Conservation (phyloP, 2,329 filamentous ascomycete genomes). For the Mollisia scopiformis region DNA sequence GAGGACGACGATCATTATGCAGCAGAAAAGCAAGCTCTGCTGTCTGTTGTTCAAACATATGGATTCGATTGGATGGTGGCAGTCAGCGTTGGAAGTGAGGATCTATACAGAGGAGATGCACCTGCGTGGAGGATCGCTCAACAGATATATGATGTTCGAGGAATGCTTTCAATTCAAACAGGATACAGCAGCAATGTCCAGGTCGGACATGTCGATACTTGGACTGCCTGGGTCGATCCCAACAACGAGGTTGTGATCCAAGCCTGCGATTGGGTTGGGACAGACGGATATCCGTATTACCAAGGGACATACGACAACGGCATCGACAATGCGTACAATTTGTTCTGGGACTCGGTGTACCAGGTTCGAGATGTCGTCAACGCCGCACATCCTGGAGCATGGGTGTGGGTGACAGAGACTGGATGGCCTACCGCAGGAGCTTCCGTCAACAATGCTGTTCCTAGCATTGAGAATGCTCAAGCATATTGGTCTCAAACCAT, state of each 20-base stretch:
- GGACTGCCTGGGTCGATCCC: conserved; percentile 63
- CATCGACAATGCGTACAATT: conserved; percentile 56
- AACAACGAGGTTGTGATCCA: conserved; percentile 63
- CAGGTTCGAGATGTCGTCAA: conserved; percentile 34
- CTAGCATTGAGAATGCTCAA: conserved; percentile 61
- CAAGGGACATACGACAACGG: conserved; percentile 57
- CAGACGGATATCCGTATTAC: conserved; percentile 70
- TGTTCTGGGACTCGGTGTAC: conserved; percentile 51
- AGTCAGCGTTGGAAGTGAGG: conserved; percentile 68
- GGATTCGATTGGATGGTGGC: conserved; percentile 65
- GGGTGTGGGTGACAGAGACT: conserved; percentile 66
- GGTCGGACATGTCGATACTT: conserved; percentile 72
- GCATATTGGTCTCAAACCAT: conserved; percentile 65
- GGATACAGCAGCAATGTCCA: conserved; percentile 52
- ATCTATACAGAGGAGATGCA: conserved; percentile 62
- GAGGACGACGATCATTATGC: conserved; percentile 57
- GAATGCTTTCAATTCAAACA: conserved; percentile 50
- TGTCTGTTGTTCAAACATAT: conserved; percentile 56
- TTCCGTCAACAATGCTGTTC: conserved; percentile 55
- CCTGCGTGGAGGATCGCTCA: conserved; percentile 43
- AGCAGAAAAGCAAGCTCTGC: conserved; percentile 62
- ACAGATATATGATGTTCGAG: conserved; percentile 54
- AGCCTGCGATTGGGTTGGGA: conserved; percentile 66
- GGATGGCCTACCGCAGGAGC: conserved; percentile 64
- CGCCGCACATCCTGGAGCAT: conserved; percentile 53